Base-by-base conservation (phyloP, 371 early-diverging fungal genomes). In the Encephalitozoon cuniculi region DNA sequence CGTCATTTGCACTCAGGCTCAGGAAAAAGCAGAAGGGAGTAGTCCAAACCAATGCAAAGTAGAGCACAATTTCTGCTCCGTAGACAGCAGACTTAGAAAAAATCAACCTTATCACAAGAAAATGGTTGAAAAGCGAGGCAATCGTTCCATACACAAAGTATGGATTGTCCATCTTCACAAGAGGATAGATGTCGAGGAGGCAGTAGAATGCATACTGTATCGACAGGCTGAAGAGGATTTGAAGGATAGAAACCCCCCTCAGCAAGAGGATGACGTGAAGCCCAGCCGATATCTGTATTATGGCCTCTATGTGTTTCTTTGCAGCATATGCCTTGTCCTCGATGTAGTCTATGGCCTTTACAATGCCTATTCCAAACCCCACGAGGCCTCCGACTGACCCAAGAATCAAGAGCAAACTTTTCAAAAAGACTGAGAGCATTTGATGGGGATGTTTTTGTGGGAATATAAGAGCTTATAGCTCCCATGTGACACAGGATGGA, bases 21-120 rank as follows among this genome's bases (percentile, higher is more conserved):
- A 85, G 69, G 68, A 84, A 84, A 78, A 85, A 83, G 25, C 80
- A 74, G 41, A 85, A 81, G 0, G 86, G 86, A 0, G 82, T 80
- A 4, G 73, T 34, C 86, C 86, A 85, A 0, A 85, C 79, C 66
- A 84, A 34, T 23, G 78, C 39, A 70, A 85, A 85, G 25, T 69
- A 74, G 59, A 81, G 66, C 12, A 82, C 18, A 18, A 82, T 76
- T 46, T 80, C 78, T 11, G 83, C n/a, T 68, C 51, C 44, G 28
- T 68, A 51, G 63, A 46, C 71, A 70, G 44, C 11, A 32, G 55
- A 69, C 53, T 72, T 55, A 74, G 75, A 71, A 37, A 79, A 39
- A 51, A 80, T 39, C 21, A 75, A 55, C 26, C 68, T 66, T 26
- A 79, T 75, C 37, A 84, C 71, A 46, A 78, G 49, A 64, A 85